phyloP scores from a whole-genome alignment of 441 rosid species.

The Raphanus hybrid region DNA sequence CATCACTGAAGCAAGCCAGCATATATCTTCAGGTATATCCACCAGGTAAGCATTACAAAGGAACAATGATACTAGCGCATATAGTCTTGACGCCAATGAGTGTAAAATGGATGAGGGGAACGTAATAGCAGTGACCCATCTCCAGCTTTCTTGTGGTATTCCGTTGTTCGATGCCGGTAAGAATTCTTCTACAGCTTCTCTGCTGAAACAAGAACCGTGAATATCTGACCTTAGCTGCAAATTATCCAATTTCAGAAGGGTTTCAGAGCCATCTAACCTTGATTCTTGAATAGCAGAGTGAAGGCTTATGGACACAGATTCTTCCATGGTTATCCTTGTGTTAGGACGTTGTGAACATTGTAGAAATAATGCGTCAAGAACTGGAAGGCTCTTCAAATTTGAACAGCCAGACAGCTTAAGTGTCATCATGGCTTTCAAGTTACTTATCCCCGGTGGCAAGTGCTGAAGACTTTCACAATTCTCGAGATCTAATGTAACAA shows the following conservation, averaged over 20 bases:
- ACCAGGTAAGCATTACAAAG: slow-evolving; percentile 1
- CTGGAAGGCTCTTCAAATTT: too few relatives aligned
- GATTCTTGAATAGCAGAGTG: slow-evolving; percentile 15
- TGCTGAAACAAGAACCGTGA: background rate
- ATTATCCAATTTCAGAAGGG: background rate
- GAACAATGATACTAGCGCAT: slow-evolving; percentile 1
- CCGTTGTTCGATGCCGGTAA: background rate
- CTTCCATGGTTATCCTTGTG: background rate
- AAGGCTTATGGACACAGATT: background rate
- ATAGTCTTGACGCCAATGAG: slow-evolving; percentile 19
- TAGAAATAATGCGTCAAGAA: slow-evolving; percentile 2
- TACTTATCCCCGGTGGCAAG: too few relatives aligned
- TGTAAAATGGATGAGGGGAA: background rate
- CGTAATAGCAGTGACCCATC: background rate
- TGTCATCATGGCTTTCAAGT: too few relatives aligned
- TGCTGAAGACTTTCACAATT: too few relatives aligned
- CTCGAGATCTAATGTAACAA: too few relatives aligned
- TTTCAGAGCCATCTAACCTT: background rate
- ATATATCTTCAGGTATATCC: slow-evolving; percentile 24
- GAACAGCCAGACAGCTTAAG: too few relatives aligned
- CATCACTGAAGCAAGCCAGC: background rate
- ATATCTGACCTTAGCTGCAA: background rate
- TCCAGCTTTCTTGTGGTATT: background rate
- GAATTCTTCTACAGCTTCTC: background rate
- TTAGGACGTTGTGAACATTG: background rate